These are phyloP conservation scores for Cercospora sojina DNA, from an alignment of 2,329 filamentous ascomycete genomes.

Conservation along the genomic window DNA sequence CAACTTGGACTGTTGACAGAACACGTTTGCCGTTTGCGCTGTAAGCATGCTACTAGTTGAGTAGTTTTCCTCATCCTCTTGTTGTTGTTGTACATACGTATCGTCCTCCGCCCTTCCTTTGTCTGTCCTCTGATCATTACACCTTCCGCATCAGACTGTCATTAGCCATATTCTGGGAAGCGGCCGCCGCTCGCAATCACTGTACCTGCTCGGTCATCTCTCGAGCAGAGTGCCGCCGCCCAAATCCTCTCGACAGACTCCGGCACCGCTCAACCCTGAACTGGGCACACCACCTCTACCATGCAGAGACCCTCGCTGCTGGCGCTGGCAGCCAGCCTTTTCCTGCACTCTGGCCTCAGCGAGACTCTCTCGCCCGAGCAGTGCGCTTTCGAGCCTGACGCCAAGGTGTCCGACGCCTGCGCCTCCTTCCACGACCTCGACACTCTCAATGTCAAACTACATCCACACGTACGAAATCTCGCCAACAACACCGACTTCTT, in stretches of 20 bases:
- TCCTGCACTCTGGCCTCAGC: conserved; percentile 49
- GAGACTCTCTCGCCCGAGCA: neutral
- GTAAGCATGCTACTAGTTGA: neutral
- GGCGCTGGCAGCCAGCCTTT: conserved; percentile 24
- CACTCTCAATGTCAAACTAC: conserved; percentile 72
- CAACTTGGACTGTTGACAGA: neutral
- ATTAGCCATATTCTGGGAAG: neutral
- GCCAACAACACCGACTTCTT: conserved; percentile 94
- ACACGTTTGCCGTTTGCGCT: neutral
- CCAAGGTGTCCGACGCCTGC: conserved; percentile 91
- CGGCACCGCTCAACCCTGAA: neutral
- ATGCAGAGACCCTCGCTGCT: conserved; percentile 2
- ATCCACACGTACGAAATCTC: conserved; percentile 74
- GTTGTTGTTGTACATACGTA: neutral
- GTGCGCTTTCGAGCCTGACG: conserved; percentile 67
- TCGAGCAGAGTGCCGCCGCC: neutral
- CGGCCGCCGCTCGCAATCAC: neutral
- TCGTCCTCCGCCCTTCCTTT: conserved; percentile 4
- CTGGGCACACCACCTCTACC: neutral
- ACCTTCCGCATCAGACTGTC: conserved; percentile 8
- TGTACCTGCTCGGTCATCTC: neutral
- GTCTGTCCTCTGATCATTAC: neutral
- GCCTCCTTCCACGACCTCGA: conserved; percentile 91
- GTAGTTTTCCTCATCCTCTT: neutral
- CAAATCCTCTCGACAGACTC: neutral